Evolutionary conservation across 768 basidiomycete species (phyloP), one percentile per base, ranked within the genome.

Genomic region (Scleroderma citrinum): DNA sequence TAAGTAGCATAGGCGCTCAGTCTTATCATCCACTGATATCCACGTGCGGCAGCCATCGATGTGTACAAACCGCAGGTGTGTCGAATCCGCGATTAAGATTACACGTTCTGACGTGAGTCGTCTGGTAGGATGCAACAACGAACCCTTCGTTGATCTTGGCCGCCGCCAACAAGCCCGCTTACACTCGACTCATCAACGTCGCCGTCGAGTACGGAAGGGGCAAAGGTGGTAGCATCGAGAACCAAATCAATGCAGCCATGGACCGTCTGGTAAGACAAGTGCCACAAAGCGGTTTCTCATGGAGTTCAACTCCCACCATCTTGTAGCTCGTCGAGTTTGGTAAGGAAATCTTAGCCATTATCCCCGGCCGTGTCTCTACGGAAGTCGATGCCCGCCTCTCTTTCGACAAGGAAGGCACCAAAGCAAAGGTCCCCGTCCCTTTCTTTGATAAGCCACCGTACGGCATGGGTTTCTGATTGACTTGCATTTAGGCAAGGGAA

Each of bases 331-430:
- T 98, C 60, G 95, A 92, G 70, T 99, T 99, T 73, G 96, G 96
- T 57, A 89, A 84, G 68, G 93, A 87, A 74, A 97, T 99, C 64
- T 80, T 98, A 45, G 73, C 75, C 53, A 92, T 99, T 72, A 92
- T 99, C 62, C 96, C 96, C 48, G 96, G 96, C 51, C 89, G 96
- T 68, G 95, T 99, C 54, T 99, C 96, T 38, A 98, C 96, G 55
- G 96, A 99, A 70, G 94, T 99, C 58, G 96, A 99, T 68, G 96
- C 96, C 44, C 86, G 90, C 58, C 83, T 98, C 49, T 98, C 95
- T 53, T 97, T 96, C 70, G 89, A 97, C 74, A 97, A 90, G 71
- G 83, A 85, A 69, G 89, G 64, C 19, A 96, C 92, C 57, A 94
- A 92, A 71, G 80, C 80, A 54, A 95, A 94, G 83, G 86, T 79